Base-by-base conservation (phyloP, 176 grass and related monocot species). In the Secale cereale region DNA sequence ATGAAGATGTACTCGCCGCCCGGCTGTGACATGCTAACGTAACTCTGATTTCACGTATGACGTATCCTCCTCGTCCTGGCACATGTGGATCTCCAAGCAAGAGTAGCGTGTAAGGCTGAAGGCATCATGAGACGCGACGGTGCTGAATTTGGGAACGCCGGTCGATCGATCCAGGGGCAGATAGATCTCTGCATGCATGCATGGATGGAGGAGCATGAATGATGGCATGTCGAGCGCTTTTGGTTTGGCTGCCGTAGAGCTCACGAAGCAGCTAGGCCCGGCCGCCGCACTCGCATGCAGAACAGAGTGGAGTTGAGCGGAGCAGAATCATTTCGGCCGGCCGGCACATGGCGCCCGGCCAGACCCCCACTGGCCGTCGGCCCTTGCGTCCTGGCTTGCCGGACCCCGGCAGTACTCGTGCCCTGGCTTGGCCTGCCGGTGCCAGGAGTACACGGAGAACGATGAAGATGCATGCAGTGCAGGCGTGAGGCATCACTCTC, bases 291-390 rank as follows among this genome's bases (percentile, higher is more conserved):
- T 81, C 9, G 39, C 39, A 40, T 45, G 87, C 70, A 63, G 50
- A 54, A 16, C 17, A 20, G 50, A 54, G 50, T 0, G 4, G 1
- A 43, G n/a, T n/a, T n/a, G n/a, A n/a, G 40, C 40, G 19, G 87
- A 33, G 19, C 32, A 70, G 48, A 70, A 86, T 78, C 78, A 90
- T 82, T 90, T 26, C 72, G 78, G 54, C 35, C 72, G 52, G 56
- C 19, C 22, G n/a, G 83, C 78, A 48, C 48, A 22, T n/a, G 25
- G 10, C n/a, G 59, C 2, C 22, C 40, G 71, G 35, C 31, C 9
- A 45, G 70, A 43, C 69, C 66, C 19, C 19, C 11, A 11, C 35
- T 37, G 35, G 7, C n/a, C n/a, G n/a, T n/a, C n/a, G n/a, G n/a
- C 10, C 63, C 27, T n/a, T 39, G 54, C 40, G 39, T 48, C 78